phyloP scores from a whole-genome alignment of 495 filamentous ascomycete species.

The Parathielavia hyrcaniae region DNA sequence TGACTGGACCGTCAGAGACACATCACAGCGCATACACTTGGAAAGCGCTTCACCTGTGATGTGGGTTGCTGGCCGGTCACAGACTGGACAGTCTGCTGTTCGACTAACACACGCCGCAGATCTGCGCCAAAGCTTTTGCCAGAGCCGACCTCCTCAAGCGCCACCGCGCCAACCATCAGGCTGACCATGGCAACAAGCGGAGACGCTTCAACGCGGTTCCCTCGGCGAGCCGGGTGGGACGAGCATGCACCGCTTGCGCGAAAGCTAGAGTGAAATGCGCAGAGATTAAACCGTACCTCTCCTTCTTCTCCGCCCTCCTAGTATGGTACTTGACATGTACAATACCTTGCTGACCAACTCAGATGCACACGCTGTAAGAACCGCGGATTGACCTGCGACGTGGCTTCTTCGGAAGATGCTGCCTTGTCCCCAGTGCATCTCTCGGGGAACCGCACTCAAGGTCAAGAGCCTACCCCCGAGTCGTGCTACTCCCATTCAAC shows the following conservation, averaged over 20 bases:
- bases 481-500: conserved; percentile 1
- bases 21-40: conserved; percentile 52
- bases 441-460: conserved; percentile 23
- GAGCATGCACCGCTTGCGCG: conserved; percentile 50
- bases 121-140: conserved; percentile 51
- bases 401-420: conserved; percentile 37
- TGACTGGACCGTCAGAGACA: conserved; percentile 38
- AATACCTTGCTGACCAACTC: neutral
- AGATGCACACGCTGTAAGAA: conserved; percentile 46
- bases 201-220: conserved; percentile 41
- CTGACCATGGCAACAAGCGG: conserved; percentile 40
- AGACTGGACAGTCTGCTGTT: neutral
- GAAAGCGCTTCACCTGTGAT: conserved; percentile 47
- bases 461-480: conserved; percentile 10
- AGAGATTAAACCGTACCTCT: conserved; percentile 37
- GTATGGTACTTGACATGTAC: neutral
- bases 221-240: conserved; percentile 48
- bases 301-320: neutral
- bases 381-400: conserved; percentile 43
- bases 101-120: conserved; percentile 26
- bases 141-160: conserved; percentile 51
- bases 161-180: conserved; percentile 48
- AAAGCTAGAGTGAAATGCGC: conserved; percentile 51
- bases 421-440: conserved; percentile 35
- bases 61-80: conserved; percentile 7